phyloP scores from a whole-genome alignment of 257 asterid genomes.

The Gentiana straminea region DNA sequence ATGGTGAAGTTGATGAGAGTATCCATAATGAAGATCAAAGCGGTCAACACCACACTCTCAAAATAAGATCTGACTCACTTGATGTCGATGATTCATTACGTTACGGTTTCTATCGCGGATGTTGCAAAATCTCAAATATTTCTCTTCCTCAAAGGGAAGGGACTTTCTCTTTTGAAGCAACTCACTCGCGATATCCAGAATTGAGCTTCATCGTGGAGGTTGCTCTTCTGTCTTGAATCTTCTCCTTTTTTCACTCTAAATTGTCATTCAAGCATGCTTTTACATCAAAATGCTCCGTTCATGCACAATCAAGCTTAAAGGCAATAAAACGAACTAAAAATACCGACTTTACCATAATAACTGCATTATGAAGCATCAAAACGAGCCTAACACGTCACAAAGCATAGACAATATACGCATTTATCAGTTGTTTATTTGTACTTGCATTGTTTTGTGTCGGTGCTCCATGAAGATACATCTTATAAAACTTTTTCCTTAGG shows the following conservation, averaged over 20 bases:
- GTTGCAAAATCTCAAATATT: slow-evolving; percentile 42
- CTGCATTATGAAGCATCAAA: too few relatives aligned
- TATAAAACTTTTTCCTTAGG: slow-evolving; percentile 17
- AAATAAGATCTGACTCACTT: slow-evolving; percentile 24
- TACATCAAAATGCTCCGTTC: too few relatives aligned
- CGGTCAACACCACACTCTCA: slow-evolving; percentile 46
- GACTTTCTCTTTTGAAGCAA: slow-evolving; percentile 29
- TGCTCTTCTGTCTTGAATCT: not conserved
- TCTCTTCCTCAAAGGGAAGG: slow-evolving; percentile 42
- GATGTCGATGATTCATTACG: slow-evolving; percentile 32
- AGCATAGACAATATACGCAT: too few relatives aligned
- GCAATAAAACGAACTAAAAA: too few relatives aligned
- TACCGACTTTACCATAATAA: too few relatives aligned
- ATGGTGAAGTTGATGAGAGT: slow-evolving; percentile 45
- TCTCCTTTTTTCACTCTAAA: too few relatives aligned
- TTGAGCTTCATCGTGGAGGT: slow-evolving; percentile 46
- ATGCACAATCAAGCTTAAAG: too few relatives aligned
- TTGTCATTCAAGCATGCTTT: too few relatives aligned
- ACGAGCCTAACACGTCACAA: too few relatives aligned
- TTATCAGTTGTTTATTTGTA: not conserved
- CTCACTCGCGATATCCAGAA: slow-evolving; percentile 49
- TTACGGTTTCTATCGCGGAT: slow-evolving; percentile 43
- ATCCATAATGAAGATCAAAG: slow-evolving; percentile 33
- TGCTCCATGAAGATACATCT: not conserved
- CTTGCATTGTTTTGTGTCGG: slow-evolving; percentile 1